A percentile compares a stretch with the other conserved stretches of the same genome.
Conservation (phyloP, 1,284 basidiomycete species). For the Apiotrichum brassicae region DNA sequence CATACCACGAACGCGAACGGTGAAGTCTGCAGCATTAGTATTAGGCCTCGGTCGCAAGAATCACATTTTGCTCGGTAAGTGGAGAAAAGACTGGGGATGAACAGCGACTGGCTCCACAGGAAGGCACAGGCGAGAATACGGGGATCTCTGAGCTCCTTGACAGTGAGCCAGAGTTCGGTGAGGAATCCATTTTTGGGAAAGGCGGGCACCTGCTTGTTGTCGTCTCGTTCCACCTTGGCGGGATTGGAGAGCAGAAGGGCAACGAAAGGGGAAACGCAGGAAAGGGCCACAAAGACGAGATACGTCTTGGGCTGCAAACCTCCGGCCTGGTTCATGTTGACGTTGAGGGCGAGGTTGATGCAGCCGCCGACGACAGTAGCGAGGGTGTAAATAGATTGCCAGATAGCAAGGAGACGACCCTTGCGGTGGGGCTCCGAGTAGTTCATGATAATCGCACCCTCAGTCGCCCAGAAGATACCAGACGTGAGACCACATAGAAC, state of each 20-base stretch:
- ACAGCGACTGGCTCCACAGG: constrained; percentile 19
- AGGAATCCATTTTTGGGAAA: constrained; percentile 19
- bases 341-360: constrained; percentile 45
- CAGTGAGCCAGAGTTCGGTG: constrained; percentile 31
- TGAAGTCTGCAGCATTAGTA: constrained; percentile 23
- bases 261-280: constrained; percentile 35
- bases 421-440: constrained; percentile 38
- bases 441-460: constrained; percentile 24
- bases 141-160: constrained; percentile 21
- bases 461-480: constrained; percentile 39
- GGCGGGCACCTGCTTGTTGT: constrained; percentile 36
- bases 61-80: constrained; percentile 22
- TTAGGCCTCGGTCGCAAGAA: not conserved
- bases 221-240: constrained; percentile 40
- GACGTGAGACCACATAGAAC: constrained; percentile 42
- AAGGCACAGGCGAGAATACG: constrained; percentile 17
- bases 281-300: constrained; percentile 46
- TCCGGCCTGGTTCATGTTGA: constrained; percentile 28
- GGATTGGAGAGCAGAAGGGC: constrained; percentile 38
- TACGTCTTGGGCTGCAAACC: constrained; percentile 40
- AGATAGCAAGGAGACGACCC: constrained; percentile 39
- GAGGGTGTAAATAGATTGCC: constrained; percentile 37
- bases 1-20: constrained; percentile 39
- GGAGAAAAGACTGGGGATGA: constrained; percentile 36
- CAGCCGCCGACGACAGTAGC: constrained; percentile 39